A percentile compares a stretch with the other conserved stretches of the same genome.
Conservation (phyloP, 768 basidiomycete species). For the Wakefieldia striispora region DNA sequence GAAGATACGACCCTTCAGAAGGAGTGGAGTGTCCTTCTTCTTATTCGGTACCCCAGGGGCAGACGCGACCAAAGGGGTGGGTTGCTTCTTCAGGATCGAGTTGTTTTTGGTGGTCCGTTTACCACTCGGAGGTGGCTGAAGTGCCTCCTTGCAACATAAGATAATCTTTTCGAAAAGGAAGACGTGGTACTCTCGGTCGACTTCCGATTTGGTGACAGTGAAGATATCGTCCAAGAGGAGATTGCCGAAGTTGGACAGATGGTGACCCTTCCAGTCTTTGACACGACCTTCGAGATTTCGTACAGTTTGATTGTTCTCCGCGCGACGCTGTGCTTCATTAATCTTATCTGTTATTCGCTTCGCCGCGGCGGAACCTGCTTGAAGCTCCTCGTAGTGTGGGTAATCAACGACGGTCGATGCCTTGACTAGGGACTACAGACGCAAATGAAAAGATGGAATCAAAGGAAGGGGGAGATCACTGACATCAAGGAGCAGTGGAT, state of each 20-base stretch:
- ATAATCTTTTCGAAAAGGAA: constrained; percentile 99
- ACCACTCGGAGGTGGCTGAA: constrained; percentile 52
- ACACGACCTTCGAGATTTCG: constrained; percentile 82
- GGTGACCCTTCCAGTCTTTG: constrained; percentile 99
- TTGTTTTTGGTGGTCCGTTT: constrained; percentile 81
- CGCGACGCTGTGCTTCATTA: constrained; percentile 90
- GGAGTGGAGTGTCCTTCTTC: constrained; percentile 76
- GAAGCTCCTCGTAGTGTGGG: constrained; percentile 75
- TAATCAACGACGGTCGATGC: constrained; percentile 62
- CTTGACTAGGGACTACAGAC: constrained; percentile 67
- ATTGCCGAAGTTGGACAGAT: constrained; percentile 90
- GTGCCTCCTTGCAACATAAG: constrained; percentile 94
- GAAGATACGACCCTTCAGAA: constrained; percentile 96
- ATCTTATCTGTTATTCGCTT: constrained; percentile 94
- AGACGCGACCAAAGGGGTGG: constrained; percentile 45
- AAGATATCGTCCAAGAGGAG: constrained; percentile 95
- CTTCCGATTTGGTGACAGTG: constrained; percentile 92
- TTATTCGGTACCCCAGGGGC: constrained; percentile 53
- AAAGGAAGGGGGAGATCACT: constrained; percentile 29
- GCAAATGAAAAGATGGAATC: constrained; percentile 7
- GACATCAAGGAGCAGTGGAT: constrained; percentile 90
- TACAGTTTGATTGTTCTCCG: constrained; percentile 90
- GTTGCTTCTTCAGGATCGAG: constrained; percentile 85
- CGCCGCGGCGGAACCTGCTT: constrained; percentile 78
- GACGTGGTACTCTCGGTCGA: constrained; percentile 97